Evolutionary conservation across 352 stramenopile genomes (phyloP), one percentile per base, ranked within the genome.

Genomic region (Globisporangium solare): DNA sequence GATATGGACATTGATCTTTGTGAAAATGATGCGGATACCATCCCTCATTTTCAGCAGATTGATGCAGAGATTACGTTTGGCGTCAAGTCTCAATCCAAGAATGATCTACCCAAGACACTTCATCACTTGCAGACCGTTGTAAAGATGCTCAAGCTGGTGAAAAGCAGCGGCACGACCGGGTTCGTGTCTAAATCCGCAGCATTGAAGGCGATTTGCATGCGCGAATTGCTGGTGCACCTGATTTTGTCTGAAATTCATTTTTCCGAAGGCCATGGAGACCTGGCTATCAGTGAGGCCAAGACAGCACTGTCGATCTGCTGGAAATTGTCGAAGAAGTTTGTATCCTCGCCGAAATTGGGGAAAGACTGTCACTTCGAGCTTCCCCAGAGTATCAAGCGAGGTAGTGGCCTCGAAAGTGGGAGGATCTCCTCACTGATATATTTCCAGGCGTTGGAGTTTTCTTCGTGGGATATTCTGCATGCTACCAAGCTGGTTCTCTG

Each of bases 371-470:
- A 60, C 11, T 85, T 81, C 51, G 58, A 71, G 20, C 57, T 91
- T 14, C 78, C 81, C 13, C 53, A 60, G 6, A 60, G 73, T 51
- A 66, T 90, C 7, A 64, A 61, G 24, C 50, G 11, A 3, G 11
- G 8, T 3, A 46, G 21, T 20, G 14, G 46, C 18, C 24, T n/a
- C 10, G 49, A 42, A 11, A 56, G 39, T 21, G 43, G 2, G 13
- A 64, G 47, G 17, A 68, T 55, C 15, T 57, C 62, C 6, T 60
- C 67, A 13, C 52, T 79, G n/a, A 55, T 79, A 11, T 73, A 76
- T 61, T 91, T 91, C 47, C 68, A 79, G 57, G 78, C 81, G 3
- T 63, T 88, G 1, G 78, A 91, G 52, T 85, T 74, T 45, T 84
- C 76, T 14, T 91, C 81, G 21, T 91, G 81, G 81, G 81, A 89